Percentiles rank a stretch among this genome's conserved stretches.
Evolutionary conservation across 192 early-diverging fungal genomes (phyloP).

Genomic region (Polychytrium aggregatum): DNA sequence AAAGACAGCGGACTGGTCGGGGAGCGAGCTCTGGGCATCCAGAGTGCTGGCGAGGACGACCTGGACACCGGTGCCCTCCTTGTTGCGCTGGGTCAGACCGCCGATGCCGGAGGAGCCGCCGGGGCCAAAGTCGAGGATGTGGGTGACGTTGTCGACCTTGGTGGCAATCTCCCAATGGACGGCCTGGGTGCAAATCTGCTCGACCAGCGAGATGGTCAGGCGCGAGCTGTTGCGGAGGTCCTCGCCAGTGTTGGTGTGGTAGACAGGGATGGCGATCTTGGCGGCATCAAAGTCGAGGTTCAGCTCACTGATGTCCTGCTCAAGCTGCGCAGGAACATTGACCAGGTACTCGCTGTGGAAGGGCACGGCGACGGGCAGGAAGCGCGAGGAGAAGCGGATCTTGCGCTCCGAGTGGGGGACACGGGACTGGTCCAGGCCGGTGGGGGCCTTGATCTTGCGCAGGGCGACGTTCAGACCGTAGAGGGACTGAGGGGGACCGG

Average conservation of each 20-base stretch:
- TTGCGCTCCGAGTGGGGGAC: constrained; percentile 83
- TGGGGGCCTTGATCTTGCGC: constrained; percentile 82
- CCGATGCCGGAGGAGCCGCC: constrained; percentile 78
- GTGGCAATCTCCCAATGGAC: constrained; percentile 67
- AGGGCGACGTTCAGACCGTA: constrained; percentile 86
- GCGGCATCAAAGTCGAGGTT: constrained; percentile 49
- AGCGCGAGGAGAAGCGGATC: constrained; percentile 79
- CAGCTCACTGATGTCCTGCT: constrained; percentile 56
- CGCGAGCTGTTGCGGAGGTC: constrained; percentile 50
- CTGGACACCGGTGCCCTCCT: constrained; percentile 75
- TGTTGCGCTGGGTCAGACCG: constrained; percentile 68
- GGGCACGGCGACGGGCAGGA: constrained; percentile 84
- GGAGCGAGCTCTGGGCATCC: constrained; percentile 48
- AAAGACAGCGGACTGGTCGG: constrained; percentile 65
- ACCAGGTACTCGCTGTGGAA: constrained; percentile 80
- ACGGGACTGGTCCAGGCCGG: constrained; percentile 76
- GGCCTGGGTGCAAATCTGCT: constrained; percentile 56
- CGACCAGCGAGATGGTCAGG: constrained; percentile 56
- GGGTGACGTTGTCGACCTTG: constrained; percentile 52
- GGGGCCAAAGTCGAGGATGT: constrained; percentile 91
- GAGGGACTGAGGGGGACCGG: constrained; percentile 80
- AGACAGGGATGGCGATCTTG: constrained; percentile 64
- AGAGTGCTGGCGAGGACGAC: constrained; percentile 57
- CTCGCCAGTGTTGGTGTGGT: constrained; percentile 67
- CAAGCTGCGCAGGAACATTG: constrained; percentile 48